Percentiles rank a stretch among this genome's conserved stretches.
Conservation (phyloP, 345 rosid species). For the Rhodamnia argentea region DNA sequence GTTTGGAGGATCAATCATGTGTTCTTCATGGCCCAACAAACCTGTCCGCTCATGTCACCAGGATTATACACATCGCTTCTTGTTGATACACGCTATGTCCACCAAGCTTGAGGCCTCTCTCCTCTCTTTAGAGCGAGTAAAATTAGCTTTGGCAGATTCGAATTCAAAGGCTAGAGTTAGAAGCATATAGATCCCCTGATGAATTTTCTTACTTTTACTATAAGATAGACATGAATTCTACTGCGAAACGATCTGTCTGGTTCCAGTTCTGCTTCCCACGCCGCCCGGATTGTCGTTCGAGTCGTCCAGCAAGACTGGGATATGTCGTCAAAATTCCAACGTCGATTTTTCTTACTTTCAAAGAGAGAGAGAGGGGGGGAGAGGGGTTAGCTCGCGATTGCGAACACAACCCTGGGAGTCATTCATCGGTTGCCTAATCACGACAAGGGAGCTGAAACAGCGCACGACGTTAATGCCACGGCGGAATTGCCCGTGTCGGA, state of each 20-base stretch:
- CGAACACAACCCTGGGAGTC: not conserved
- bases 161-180: not conserved
- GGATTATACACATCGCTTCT: not conserved
- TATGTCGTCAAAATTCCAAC: not conserved
- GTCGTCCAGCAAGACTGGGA: not conserved
- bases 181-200: not conserved
- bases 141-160: not conserved
- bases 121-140: not conserved
- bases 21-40: slow-evolving; percentile 34
- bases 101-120: not conserved
- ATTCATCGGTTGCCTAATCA: not conserved
- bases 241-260: not conserved
- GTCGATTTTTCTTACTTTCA: not conserved
- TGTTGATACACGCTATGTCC: not conserved
- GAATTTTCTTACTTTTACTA: not conserved
- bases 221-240: not conserved
- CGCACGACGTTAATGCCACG: not conserved
- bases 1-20: slow-evolving; percentile 35
- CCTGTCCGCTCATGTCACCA: slow-evolving; percentile 2
- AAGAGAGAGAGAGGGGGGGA: not conserved
- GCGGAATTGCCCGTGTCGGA: not conserved
- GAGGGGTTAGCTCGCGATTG: not conserved
- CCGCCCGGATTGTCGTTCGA: not conserved
- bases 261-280: not conserved
- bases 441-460: not conserved